Base-by-base conservation (phyloP, 1,139 yeast species). In the Lipomyces yarrowii region DNA sequence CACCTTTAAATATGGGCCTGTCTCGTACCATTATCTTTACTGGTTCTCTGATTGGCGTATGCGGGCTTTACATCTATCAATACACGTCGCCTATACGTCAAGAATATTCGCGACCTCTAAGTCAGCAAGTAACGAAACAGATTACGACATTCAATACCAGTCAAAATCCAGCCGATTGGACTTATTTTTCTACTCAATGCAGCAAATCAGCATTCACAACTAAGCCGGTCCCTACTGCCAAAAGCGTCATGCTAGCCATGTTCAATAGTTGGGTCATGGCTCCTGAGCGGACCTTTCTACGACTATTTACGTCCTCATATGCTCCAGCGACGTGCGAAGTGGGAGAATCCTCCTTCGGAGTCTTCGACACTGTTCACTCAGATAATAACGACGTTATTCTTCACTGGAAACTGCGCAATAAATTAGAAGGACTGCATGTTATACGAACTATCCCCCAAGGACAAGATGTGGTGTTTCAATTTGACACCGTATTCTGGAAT, bases 211-310 rank as follows among this genome's bases (percentile, higher is more conserved):
- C 15, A 18, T 18, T 21, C 55, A 52, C 33, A 18, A 15, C 26
- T 10, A 48, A 48, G 26, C 53, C 26, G 30, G 23, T 23, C 23
- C 55, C 55, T 52, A 11, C 18, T 3, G 55, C 55, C 55, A 23
- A 21, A 52, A 23, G 10, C 33, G 18, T 26, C 33, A 23, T 52
- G 55, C 7, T 52, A 18, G 55, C 55, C 55, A 52, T 52, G 23
- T 51, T 51, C 55, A 23, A 51, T 21, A 52, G 55, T n/a, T 52
- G 55, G 55, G 55, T 52, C 55, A 52, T 52, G 33, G 26, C 55
- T 11, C 55, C 55, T 2, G 55, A 52, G 55, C 55, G 55, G 30
- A 52, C 2, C 13, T 18, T 52, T 10, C 8, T 21, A 52, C 23
- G 32, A 11, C 55, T 52, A 4, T 52, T 23, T 33, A 21, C 4